A percentile compares a stretch with the other conserved stretches of the same genome.
phyloP scores from a whole-genome alignment of 257 asterid species.

The Cruciata laevipes region DNA sequence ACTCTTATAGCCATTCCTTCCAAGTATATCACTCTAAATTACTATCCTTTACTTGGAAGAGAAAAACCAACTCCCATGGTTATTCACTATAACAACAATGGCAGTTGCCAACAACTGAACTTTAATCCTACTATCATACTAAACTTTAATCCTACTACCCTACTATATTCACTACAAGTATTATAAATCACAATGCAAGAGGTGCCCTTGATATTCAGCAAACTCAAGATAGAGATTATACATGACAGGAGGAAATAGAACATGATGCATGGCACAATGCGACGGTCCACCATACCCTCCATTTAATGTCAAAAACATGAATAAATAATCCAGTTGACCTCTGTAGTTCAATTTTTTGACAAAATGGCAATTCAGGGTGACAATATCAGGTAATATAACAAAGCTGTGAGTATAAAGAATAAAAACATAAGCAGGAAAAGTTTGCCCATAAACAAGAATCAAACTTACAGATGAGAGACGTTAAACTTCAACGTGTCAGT shows the following conservation, averaged over 20 bases:
- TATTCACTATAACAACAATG: neutral
- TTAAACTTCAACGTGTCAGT: conserved; percentile 52
- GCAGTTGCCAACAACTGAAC: neutral
- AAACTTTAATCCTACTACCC: too few relatives aligned
- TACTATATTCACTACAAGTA: neutral
- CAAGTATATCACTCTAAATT: neutral
- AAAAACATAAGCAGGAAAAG: conserved; percentile 13
- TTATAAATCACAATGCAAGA: neutral
- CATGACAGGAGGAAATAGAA: neutral
- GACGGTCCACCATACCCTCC: neutral
- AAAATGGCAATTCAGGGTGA: neutral
- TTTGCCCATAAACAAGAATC: conserved; percentile 11
- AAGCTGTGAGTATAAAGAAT: neutral
- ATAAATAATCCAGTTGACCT: neutral
- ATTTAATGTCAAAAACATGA: neutral
- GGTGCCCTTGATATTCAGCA: neutral
- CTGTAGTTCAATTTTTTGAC: neutral
- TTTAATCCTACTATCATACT: neutral
- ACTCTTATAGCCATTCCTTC: neutral
- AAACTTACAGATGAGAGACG: conserved; percentile 72
- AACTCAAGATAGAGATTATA: neutral
- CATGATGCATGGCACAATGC: neutral
- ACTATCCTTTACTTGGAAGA: neutral
- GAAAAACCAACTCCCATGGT: neutral
- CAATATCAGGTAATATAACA: neutral